Base-by-base conservation (phyloP, 2,329 filamentous ascomycete genomes). In the Fusarium sarcochroum region DNA sequence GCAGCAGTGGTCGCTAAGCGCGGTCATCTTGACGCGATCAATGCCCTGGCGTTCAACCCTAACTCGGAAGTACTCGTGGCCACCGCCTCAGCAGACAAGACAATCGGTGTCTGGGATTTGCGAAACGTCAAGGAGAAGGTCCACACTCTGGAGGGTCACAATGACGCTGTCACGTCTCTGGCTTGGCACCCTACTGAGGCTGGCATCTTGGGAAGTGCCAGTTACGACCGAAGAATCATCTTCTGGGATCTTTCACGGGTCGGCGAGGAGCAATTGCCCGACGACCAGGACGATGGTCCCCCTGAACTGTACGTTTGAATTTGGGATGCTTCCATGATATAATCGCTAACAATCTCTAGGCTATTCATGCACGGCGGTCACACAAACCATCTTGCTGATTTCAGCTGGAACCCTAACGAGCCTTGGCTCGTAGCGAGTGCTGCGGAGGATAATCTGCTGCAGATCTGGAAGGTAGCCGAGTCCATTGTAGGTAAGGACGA, bases 321-420 rank as follows among this genome's bases (percentile, higher is more conserved):
- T 17, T 17, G 17, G 7, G 1, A 17, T 32, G n/a, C 9, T 15
- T n/a, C 6, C 10, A 9, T 18, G 14, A 6, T 40, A 62, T 27
- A 50, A 71, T 78, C 69, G 77, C 69, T 69, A 46, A 63, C 38
- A 6, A 18, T 21, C 23, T 34, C 53, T 61, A 94, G 92, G 46
- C 84, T 99, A 2, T 99, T 99, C 82, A 98, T 99, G 94, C 96
- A 99, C 76, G 96, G 96, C 64, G 96, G 96, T 32, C 97, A 99
- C 83, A 99, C 96, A 13, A 98, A 98, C 81, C 92, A 97, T 71
- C 89, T 99, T 65, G 94, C 93, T 35, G 97, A 99, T 80, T 99
- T 99, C 76, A 95, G 92, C 81, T 99, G 95, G 95, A 99, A 99
- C 80, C 89, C 90, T 72, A 97, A 97, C 77, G 94, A 98, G 75